Base-by-base conservation (phyloP, 129 eudicot genomes). In the Chrysanthemum makinoi region DNA sequence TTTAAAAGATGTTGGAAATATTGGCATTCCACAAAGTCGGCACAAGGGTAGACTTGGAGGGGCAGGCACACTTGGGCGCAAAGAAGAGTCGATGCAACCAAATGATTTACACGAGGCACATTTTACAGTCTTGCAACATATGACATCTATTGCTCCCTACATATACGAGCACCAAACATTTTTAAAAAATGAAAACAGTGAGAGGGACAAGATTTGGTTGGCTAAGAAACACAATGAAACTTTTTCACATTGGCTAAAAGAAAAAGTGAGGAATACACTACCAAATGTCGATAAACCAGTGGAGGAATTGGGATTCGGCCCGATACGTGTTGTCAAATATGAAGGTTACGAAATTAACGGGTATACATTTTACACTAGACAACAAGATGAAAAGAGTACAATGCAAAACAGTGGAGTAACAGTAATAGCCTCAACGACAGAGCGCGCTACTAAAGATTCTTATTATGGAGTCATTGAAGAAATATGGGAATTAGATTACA, bases 381-480 rank as follows among this genome's bases (percentile, higher is more conserved):
- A 54, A 13, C 60, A 54, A 54, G 60, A 54, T 54, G 2, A n/a
- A 13, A 54, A 54, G 19, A 16, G 60, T 5, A 54, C 17, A 4
- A 3, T 16, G 19, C 17, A 54, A 54, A 54, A 16, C 4, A 54
- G 60, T n/a, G 17, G 60, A 54, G 24, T 54, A 17, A 54, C 19
- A 9, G 8, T 54, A 17, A n/a, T 54, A n/a, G 60, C 60, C 60
- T 54, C 60, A n/a, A 54, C 60, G 1, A 54, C 7, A 15, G 18
- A 13, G 5, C 1, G 1, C 17, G 1, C 0, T 54, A 54, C 16
- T 24, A 54, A 54, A 54, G 16, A 54, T 5, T 54, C 60, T 12
- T 54, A 54, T 54, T 54, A 54, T 54, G 60, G 60, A 15, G 60
- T 54, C 60, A 54, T 54, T 54, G 9, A 54, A 54, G 24, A 16